phyloP scores from a whole-genome alignment of 495 filamentous ascomycete species.

The Penicillium herquei region DNA sequence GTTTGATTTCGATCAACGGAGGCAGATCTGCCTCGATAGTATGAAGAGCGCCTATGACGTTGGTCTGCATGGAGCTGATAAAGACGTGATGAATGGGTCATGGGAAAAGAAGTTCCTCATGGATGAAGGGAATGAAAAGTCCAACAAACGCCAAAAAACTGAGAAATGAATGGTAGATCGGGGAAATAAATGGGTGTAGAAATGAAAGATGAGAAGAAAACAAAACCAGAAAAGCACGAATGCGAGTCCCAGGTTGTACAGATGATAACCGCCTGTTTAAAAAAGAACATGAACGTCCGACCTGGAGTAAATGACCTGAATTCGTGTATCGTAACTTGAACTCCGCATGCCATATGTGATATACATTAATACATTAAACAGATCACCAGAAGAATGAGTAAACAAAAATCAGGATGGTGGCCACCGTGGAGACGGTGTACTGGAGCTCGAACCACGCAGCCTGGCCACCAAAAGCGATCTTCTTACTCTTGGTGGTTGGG shows the following conservation, averaged over 20 bases:
- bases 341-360: constrained; percentile 8
- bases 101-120: constrained; percentile 57
- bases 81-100: constrained; percentile 55
- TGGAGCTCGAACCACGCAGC: constrained; percentile 44
- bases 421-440: constrained; percentile 36
- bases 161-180: constrained; percentile 2
- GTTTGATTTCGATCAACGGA: constrained; percentile 64
- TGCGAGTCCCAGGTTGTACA: background rate
- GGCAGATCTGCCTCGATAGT: constrained; percentile 55
- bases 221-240: background rate
- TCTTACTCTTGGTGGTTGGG: constrained; percentile 42
- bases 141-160: constrained; percentile 20
- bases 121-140: constrained; percentile 12
- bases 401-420: constrained; percentile 39
- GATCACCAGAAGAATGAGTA: constrained; percentile 38
- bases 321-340: constrained; percentile 2
- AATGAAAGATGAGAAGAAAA: background rate
- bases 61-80: constrained; percentile 58
- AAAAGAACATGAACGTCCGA: background rate
- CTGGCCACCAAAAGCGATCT: constrained; percentile 39
- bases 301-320: background rate
- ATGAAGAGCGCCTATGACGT: constrained; percentile 67
- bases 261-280: background rate
- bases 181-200: background rate
- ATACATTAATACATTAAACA: constrained; percentile 6